Base-by-base conservation (phyloP, 2,329 filamentous ascomycete species). In the Capronia coronata region DNA sequence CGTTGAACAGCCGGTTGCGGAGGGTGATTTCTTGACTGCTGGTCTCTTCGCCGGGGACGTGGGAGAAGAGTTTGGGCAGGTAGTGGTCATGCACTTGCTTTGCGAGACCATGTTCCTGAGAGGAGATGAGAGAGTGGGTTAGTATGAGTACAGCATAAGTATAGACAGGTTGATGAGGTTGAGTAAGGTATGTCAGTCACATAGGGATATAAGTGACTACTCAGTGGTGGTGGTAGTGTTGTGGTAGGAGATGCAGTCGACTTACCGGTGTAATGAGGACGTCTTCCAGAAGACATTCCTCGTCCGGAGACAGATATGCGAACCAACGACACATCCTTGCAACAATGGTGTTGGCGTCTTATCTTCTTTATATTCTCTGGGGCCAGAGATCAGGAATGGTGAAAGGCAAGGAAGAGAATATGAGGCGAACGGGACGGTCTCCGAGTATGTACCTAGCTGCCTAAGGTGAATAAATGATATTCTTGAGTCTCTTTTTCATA, bases 201-300 rank as follows among this genome's bases (percentile, higher is more conserved):
- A n/a, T n/a, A n/a, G n/a, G n/a, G n/a, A n/a, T n/a, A n/a, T n/a
- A n/a, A n/a, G n/a, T n/a, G n/a, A n/a, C n/a, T n/a, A n/a, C n/a
- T n/a, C n/a, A n/a, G n/a, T n/a, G n/a, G n/a, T n/a, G n/a, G n/a
- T n/a, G n/a, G n/a, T n/a, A n/a, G n/a, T n/a, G n/a, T n/a, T n/a
- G n/a, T n/a, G n/a, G n/a, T n/a, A n/a, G n/a, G n/a, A n/a, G n/a
- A n/a, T n/a, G n/a, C n/a, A n/a, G n/a, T n/a, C n/a, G n/a, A 38
- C 43, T 25, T 2, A 46, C 64, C 3, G 69, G 69, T 0, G 65
- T 69, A 49, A 79, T 70, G 27, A 78, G 69, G 38, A 78, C 75
- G 58, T 79, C 76, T 49, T 75, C 73, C 8, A 79, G 67, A 38
- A 79, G 71, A 62, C 74, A 77, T 10, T 73, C 71, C 64, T 79